Evolutionary conservation across 306 rosid species (phyloP).

Genomic region (Luffa aegyptiaca): DNA sequence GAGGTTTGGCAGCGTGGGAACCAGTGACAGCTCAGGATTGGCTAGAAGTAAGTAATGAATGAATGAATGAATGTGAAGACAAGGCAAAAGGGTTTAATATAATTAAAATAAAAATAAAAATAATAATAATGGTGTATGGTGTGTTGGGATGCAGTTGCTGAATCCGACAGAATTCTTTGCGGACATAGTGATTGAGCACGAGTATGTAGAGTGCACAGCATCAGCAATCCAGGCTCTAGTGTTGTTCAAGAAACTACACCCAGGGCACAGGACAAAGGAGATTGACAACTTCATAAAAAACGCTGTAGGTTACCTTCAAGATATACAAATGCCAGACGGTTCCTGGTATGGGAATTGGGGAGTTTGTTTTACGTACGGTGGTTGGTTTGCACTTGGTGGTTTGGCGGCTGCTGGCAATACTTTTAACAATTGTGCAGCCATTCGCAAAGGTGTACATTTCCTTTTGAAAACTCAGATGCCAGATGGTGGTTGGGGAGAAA

Average conservation of each 20-base stretch:
- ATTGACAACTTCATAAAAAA: slow-evolving; percentile 5
- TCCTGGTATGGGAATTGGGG: slow-evolving; percentile 33
- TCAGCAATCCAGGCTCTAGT: slow-evolving; percentile 17
- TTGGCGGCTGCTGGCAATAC: slow-evolving; percentile 46
- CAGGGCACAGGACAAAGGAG: slow-evolving; percentile 9
- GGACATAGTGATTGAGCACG: slow-evolving; percentile 15
- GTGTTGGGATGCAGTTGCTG: background rate
- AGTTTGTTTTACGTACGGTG: slow-evolving; percentile 49
- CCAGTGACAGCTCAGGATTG: background rate
- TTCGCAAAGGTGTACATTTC: slow-evolving; percentile 40
- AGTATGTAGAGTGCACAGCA: slow-evolving; percentile 17
- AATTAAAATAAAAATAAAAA: too few species aligned
- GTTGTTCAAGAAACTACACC: slow-evolving; percentile 11
- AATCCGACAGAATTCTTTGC: slow-evolving; percentile 11
- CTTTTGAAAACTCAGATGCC: slow-evolving; percentile 33
- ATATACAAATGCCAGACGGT: slow-evolving; percentile 9
- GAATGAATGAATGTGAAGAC: background rate
- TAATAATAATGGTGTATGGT: background rate
- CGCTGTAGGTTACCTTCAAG: background rate
- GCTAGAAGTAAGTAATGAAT: background rate
- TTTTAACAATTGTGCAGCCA: slow-evolving; percentile 25
- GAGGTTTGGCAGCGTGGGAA: slow-evolving; percentile 76
- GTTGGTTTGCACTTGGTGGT: slow-evolving; percentile 57
- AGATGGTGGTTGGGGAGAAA: slow-evolving; percentile 76
- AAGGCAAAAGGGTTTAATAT: background rate